phyloP scores from a whole-genome alignment of 495 filamentous ascomycete genomes.

The Aspergillus panamensis region DNA sequence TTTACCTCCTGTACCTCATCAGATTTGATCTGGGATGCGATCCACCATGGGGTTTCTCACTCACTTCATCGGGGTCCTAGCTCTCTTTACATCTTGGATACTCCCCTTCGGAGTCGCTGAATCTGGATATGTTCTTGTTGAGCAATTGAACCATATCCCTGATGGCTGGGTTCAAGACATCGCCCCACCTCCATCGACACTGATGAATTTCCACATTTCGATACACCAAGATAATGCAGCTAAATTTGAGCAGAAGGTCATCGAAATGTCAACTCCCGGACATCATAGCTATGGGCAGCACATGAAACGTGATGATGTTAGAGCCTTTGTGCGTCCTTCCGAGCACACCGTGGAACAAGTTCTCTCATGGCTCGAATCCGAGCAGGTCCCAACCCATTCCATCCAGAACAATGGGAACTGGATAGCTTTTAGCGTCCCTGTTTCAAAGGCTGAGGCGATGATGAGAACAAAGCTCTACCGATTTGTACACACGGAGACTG shows the following conservation, averaged over 20 bases:
- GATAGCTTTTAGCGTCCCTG: slow-evolving; percentile 51
- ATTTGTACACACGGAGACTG: slow-evolving; percentile 40
- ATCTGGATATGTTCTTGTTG: slow-evolving; percentile 37
- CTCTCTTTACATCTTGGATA: slow-evolving; percentile 15
- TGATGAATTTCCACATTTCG: slow-evolving; percentile 52
- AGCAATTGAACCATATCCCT: slow-evolving; percentile 41
- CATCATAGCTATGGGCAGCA: slow-evolving; percentile 61
- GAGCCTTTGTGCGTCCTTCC: slow-evolving; percentile 46
- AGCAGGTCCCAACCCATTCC: slow-evolving; percentile 38
- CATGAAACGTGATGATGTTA: slow-evolving; percentile 56
- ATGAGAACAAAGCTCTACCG: slow-evolving; percentile 53
- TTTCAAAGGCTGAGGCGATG: slow-evolving; percentile 51
- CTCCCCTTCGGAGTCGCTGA: slow-evolving; percentile 5
- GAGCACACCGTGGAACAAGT: slow-evolving; percentile 40
- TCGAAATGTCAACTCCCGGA: slow-evolving; percentile 60
- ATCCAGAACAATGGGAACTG: slow-evolving; percentile 52
- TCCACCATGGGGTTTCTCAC: slow-evolving; percentile 16
- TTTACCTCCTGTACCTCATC: neutral
- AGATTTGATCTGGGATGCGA: neutral
- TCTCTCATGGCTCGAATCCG: slow-evolving; percentile 48
- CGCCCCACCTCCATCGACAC: slow-evolving; percentile 30
- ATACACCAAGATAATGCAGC: slow-evolving; percentile 49
- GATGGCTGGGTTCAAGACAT: slow-evolving; percentile 46
- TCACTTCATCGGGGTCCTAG: slow-evolving; percentile 11
- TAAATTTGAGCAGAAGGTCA: slow-evolving; percentile 57